Evolutionary conservation across 2,329 filamentous ascomycete species (phyloP).

Genomic region (Monilinia vaccinii-corymbosi): DNA sequence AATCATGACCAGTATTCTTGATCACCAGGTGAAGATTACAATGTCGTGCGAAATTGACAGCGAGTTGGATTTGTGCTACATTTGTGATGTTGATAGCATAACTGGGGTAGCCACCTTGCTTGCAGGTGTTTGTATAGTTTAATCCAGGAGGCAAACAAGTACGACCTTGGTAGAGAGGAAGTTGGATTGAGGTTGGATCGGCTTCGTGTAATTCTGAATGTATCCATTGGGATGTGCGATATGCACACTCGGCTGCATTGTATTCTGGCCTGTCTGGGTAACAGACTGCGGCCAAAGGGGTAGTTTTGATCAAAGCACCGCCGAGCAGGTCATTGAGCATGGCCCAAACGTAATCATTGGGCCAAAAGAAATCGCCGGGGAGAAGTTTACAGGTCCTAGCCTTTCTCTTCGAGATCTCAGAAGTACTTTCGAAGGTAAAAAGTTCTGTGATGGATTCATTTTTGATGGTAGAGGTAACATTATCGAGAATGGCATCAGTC

Average conservation of each 20-base stretch:
- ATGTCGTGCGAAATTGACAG: slow-evolving; percentile 30
- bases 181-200: slow-evolving; percentile 37
- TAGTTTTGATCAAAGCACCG: slow-evolving; percentile 36
- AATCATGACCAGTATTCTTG: slow-evolving; percentile 41
- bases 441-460: slow-evolving; percentile 9
- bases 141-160: slow-evolving; percentile 30
- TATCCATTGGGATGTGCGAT: slow-evolving; percentile 26
- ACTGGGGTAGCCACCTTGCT: slow-evolving; percentile 14
- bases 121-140: slow-evolving; percentile 10
- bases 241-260: slow-evolving; percentile 29
- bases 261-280: slow-evolving; percentile 29
- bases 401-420: not conserved
- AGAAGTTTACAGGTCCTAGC: slow-evolving; percentile 18
- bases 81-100: slow-evolving; percentile 22
- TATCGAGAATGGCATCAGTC: slow-evolving; percentile 16
- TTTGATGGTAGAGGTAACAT: slow-evolving; percentile 10
- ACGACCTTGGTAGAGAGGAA: slow-evolving; percentile 35
- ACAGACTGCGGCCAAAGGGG: slow-evolving; percentile 37
- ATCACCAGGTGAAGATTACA: slow-evolving; percentile 28
- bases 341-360: slow-evolving; percentile 36
- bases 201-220: slow-evolving; percentile 33
- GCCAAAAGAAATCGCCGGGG: slow-evolving; percentile 35
- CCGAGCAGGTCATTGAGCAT: slow-evolving; percentile 37
- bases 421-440: slow-evolving; percentile 11
- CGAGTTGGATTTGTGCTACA: slow-evolving; percentile 16